phyloP scores from a whole-genome alignment of 345 rosid genomes.

The Luvunga scandens region DNA sequence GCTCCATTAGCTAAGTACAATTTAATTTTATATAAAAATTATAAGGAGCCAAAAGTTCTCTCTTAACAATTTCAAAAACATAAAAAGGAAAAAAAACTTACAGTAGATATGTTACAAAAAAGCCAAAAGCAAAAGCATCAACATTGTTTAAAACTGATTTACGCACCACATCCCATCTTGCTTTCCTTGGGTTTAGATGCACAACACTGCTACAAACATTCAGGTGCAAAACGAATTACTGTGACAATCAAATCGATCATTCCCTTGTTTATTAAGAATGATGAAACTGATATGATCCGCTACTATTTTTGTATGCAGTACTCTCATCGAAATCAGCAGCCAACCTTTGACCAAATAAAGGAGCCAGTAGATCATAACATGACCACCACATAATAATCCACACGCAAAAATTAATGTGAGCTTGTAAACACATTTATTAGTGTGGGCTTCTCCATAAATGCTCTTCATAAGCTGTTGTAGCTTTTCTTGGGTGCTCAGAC shows the following conservation, averaged over 20 bases:
- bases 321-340: neutral
- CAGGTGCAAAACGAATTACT: neutral
- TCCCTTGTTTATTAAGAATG: too few species aligned
- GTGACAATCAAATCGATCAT: neutral
- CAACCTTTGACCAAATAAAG: neutral
- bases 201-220: neutral
- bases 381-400: neutral
- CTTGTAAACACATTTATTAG: neutral
- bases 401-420: neutral
- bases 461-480: slow-evolving; percentile 23
- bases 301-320: neutral
- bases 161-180: neutral
- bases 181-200: neutral
- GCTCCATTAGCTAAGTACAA: too few species aligned
- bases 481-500: slow-evolving; percentile 34
- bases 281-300: neutral
- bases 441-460: slow-evolving; percentile 35
- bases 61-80: too few species aligned
- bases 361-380: neutral
- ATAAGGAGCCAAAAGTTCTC: neutral
- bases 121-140: neutral
- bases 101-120: neutral
- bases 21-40: too few species aligned
- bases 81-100: too few species aligned
- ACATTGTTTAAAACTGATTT: too few species aligned